These are phyloP conservation scores for Colletotrichum tofieldiae DNA, from an alignment of 2,329 filamentous ascomycete genomes.

Conservation along the genomic window DNA sequence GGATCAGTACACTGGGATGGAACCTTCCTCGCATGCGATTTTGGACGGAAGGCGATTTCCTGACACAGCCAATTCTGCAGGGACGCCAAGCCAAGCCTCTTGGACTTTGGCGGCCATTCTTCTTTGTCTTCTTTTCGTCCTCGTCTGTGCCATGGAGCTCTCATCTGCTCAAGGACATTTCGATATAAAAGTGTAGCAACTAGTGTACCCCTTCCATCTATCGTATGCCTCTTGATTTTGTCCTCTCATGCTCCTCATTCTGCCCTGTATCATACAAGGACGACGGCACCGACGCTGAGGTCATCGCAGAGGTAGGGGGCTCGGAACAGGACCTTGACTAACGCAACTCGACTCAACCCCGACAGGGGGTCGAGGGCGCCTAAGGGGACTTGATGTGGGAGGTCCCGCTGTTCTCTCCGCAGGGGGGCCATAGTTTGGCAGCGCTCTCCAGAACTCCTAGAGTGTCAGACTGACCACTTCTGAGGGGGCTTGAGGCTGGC, in stretches of 20 bases:
- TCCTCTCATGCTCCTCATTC: background rate
- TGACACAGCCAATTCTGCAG: slow-evolving; percentile 36
- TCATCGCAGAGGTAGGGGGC: slow-evolving; percentile 27
- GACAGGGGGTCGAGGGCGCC: slow-evolving; percentile 25
- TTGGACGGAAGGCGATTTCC: slow-evolving; percentile 32
- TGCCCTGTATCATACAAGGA: slow-evolving; percentile 6
- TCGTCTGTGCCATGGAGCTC: background rate
- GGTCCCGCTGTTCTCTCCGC: slow-evolving; percentile 23
- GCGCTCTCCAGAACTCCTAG: slow-evolving; percentile 13
- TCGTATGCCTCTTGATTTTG: background rate
- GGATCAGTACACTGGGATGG: slow-evolving; percentile 25
- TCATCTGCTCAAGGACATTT: background rate
- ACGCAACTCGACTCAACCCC: slow-evolving; percentile 18
- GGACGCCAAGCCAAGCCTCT: slow-evolving; percentile 31
- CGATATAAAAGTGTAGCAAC: no score
- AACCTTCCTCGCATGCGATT: slow-evolving; percentile 35
- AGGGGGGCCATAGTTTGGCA: slow-evolving; percentile 15
- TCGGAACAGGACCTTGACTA: slow-evolving; percentile 9
- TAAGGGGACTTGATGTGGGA: slow-evolving; percentile 19
- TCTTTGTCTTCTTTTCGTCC: background rate
- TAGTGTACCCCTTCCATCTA: background rate
- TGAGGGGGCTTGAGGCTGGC: background rate
- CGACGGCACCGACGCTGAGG: slow-evolving; percentile 19
- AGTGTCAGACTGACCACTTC: slow-evolving; percentile 9
- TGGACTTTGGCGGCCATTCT: slow-evolving; percentile 1